Evolutionary conservation across 768 basidiomycete genomes (phyloP), one percentile per base, ranked within the genome.

Genomic region (Mycena floridula): DNA sequence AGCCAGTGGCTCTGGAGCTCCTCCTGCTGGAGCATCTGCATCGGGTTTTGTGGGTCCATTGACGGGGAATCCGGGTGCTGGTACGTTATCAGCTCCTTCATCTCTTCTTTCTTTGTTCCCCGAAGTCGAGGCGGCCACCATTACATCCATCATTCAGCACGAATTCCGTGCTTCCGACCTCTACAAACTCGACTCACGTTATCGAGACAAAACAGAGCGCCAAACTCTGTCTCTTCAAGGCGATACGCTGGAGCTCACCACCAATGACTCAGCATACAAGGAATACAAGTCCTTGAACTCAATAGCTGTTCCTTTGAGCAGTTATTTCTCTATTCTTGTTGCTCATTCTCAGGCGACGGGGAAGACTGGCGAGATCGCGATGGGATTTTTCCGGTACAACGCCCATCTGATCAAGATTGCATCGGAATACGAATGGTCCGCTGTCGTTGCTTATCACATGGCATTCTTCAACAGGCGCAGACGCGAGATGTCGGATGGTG

Each of bases 361-460:
- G 20, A 43, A 27, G 12, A 27, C 8, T 9, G 16, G 28, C 28
- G 9, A 9, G 9, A 30, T 30, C 16, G 28, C 16, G 28, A 16
- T 30, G 16, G 42, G 20, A 11, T 43, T 35, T 20, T 18, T 28
- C 18, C 27, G 32, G 12, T 43, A 43, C 42, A 43, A 28, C 24
- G 21, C 42, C 8, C 42, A 43, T n/a, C 21, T 25, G 23, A 30
- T n/a, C 25, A 25, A 7, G 12, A 9, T 30, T 30, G 16, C 9
- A 9, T 16, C 9, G 16, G 28, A 16, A 30, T 30, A 30, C 16
- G 28, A 9, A 9, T 9, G 16, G n/a, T n/a, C n/a, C n/a, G n/a
- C n/a, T n/a, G n/a, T n/a, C n/a, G n/a, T n/a, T n/a, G n/a, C n/a
- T n/a, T 30, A 30, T 30, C 42, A 43, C 23, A 43, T 43, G 42